Evolutionary conservation across 768 basidiomycete genomes (phyloP), one percentile per base, ranked within the genome.

Genomic region (Boletus vermiculosoides): DNA sequence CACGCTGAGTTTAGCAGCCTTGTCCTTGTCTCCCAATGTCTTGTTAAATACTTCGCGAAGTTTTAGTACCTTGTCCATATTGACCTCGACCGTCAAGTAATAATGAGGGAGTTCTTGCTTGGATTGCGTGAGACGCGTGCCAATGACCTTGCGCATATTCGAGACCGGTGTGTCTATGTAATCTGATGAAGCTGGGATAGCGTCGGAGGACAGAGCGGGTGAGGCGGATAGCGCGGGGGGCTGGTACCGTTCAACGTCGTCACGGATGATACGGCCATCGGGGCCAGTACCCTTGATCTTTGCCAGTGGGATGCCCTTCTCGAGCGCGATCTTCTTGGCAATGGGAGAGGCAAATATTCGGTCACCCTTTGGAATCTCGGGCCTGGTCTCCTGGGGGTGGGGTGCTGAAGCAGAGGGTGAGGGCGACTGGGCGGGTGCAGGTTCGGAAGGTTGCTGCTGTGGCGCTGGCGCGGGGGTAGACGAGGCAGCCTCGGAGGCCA

Each of bases 81-180:
- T 88, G 72, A 98, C 82, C 66, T 98, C 92, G 42, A 92, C 83
- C 4, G 97, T 98, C 64, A 98, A 75, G 74, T 98, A 98, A 77
- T 96, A 99, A 73, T 98, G 96, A 5, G 97, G 97, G n/a, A 94
- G 68, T 65, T 93, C 88, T 74, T 92, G 88, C 76, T 97, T 98
- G 57, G 92, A 92, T 77, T 98, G 91, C 0, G 87, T 85, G 62
- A 99, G 84, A 63, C 97, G 90, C 40, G 84, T 64, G 54, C 92
- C 97, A 70, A 99, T 99, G 41, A 85, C 87, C 64, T 92, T 91
- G 57, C 97, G 90, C 90, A 99, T 99, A 74, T 87, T 97, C 45
- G 91, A 85, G 50, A 94, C 78, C 15, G 97, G 97, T 34, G 85
- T 87, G 71, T 99, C 97, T 62, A 83, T 80, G 74, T 95, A 98